phyloP scores from a whole-genome alignment of 495 filamentous ascomycete species.

The Acidiella bohemica region DNA sequence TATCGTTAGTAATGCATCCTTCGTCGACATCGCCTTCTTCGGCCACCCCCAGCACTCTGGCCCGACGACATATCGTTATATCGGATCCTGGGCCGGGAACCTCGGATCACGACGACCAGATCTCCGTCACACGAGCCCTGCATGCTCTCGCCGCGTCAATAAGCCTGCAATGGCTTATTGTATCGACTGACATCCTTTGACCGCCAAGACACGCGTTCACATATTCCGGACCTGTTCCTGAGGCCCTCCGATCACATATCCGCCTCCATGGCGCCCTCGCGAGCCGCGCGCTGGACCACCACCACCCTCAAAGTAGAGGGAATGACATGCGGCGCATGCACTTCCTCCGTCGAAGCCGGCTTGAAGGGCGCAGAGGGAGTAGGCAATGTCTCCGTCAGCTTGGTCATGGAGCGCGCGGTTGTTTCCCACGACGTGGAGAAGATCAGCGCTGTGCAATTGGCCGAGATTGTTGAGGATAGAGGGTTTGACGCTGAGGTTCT shows the following conservation, averaged over 20 bases:
- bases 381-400: slow-evolving; percentile 71
- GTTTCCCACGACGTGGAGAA: slow-evolving; percentile 71
- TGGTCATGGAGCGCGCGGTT: slow-evolving; percentile 86
- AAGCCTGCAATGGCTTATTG: too few relatives aligned
- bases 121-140: too few relatives aligned
- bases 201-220: too few relatives aligned
- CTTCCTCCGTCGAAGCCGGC: slow-evolving; percentile 70
- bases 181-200: too few relatives aligned
- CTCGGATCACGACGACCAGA: too few relatives aligned
- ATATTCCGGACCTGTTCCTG: not conserved
- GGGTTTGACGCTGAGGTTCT: slow-evolving; percentile 93
- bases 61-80: too few relatives aligned
- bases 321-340: slow-evolving; percentile 93
- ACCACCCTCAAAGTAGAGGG: slow-evolving; percentile 79
- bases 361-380: slow-evolving; percentile 71
- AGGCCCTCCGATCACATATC: not conserved
- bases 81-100: too few relatives aligned
- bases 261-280: slow-evolving; percentile 6
- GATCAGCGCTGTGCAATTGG: slow-evolving; percentile 57
- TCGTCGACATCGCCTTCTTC: too few relatives aligned
- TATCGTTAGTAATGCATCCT: too few relatives aligned
- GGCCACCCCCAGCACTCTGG: too few relatives aligned
- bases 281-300: slow-evolving; percentile 55
- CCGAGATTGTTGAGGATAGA: slow-evolving; percentile 79
- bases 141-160: too few relatives aligned